Percentiles rank a stretch among this genome's conserved stretches.
Evolutionary conservation across 2,329 filamentous ascomycete genomes (phyloP).

Genomic region (Domatiomyces globalis): DNA sequence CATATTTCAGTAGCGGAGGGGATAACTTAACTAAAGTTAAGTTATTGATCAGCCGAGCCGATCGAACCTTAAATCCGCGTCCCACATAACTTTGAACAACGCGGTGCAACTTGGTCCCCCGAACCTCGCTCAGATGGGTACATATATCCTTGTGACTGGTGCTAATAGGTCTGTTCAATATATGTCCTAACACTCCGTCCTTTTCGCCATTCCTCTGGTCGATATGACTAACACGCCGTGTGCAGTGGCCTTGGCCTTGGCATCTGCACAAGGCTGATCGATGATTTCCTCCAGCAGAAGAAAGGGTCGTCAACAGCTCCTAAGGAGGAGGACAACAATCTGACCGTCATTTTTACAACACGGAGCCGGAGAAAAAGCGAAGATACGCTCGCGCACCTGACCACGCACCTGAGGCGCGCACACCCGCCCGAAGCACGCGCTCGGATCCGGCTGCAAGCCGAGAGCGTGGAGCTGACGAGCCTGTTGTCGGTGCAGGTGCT

Average conservation of each 20-base stretch:
- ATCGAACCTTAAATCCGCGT: too few relatives aligned
- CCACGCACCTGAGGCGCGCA: conserved; percentile 38
- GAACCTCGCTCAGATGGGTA: neutral
- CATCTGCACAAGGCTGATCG: conserved; percentile 70
- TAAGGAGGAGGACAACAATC: conserved; percentile 37
- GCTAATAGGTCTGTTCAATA: conserved; percentile 51
- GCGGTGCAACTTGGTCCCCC: neutral
- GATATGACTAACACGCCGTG: conserved; percentile 12
- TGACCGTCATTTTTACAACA: conserved; percentile 73
- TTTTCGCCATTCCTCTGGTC: conserved; percentile 14
- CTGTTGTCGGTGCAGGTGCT: conserved; percentile 42
- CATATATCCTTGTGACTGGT: conserved; percentile 55
- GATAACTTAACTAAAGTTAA: too few relatives aligned
- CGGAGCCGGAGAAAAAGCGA: conserved; percentile 59
- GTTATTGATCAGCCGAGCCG: too few relatives aligned
- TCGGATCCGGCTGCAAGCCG: conserved; percentile 36
- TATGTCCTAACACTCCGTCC: neutral
- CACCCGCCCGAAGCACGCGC: conserved; percentile 35
- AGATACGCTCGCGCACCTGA: conserved; percentile 53
- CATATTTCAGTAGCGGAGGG: too few relatives aligned
- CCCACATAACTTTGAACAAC: too few relatives aligned
- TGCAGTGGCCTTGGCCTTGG: conserved; percentile 72
- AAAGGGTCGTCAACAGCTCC: neutral
- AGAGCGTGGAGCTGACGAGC: conserved; percentile 44
- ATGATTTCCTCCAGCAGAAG: conserved; percentile 66